phyloP scores from a whole-genome alignment of 1,139 yeast species.

The Geotrichum europaeum region DNA sequence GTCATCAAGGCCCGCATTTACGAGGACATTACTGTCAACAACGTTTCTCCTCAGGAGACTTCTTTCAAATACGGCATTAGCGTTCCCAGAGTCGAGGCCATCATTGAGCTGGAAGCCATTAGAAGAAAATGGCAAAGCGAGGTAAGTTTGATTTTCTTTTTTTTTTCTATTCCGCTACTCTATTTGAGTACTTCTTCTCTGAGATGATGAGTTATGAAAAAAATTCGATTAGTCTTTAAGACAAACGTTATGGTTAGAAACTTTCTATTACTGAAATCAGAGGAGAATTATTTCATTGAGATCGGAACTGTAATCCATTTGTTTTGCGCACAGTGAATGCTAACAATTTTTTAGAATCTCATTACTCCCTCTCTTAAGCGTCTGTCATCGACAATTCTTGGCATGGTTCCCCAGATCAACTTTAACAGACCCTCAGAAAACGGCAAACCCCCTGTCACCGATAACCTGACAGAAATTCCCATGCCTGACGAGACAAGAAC shows the following conservation, averaged over 20 bases:
- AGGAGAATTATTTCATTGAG: neutral
- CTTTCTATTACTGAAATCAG: slow-evolving; percentile 7
- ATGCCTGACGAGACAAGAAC: slow-evolving; percentile 77
- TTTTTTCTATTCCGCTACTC: neutral
- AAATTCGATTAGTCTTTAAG: slow-evolving; percentile 19
- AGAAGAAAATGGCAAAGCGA: slow-evolving; percentile 55
- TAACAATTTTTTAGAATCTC: slow-evolving; percentile 18
- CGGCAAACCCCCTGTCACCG: slow-evolving; percentile 23
- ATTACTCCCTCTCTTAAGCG: slow-evolving; percentile 41
- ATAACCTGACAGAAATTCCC: slow-evolving; percentile 75
- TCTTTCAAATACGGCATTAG: slow-evolving; percentile 77
- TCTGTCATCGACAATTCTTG: slow-evolving; percentile 59
- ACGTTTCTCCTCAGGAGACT: slow-evolving; percentile 62
- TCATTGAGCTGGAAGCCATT: slow-evolving; percentile 58
- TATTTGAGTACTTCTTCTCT: neutral
- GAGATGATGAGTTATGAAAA: slow-evolving; percentile 16
- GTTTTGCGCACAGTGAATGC: neutral
- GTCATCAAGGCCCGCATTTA: slow-evolving; percentile 56
- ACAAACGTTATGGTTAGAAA: slow-evolving; percentile 16
- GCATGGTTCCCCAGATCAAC: slow-evolving; percentile 58
- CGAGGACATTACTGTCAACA: slow-evolving; percentile 45
- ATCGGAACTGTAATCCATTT: neutral
- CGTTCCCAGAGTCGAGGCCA: slow-evolving; percentile 81
- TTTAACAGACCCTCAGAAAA: slow-evolving; percentile 2
- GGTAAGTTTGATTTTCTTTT: slow-evolving; percentile 63